Base-by-base conservation (phyloP, 495 filamentous ascomycete genomes). In the Cenococcum geophilum region DNA sequence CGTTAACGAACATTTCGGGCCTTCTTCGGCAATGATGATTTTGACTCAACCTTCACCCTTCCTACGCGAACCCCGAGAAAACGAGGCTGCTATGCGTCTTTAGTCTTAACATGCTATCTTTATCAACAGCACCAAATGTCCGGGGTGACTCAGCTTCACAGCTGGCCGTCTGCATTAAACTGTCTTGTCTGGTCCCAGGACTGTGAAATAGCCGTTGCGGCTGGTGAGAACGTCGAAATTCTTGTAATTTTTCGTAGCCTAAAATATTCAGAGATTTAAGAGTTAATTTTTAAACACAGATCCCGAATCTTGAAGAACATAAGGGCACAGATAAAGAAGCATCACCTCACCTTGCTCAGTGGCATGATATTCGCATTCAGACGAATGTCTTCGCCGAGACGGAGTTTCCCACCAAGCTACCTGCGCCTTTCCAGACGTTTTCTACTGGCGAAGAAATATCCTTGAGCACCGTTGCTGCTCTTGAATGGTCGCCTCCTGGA, bases 361-460 rank as follows among this genome's bases (percentile, higher is more conserved):
- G 63, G 66, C 34, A 65, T 45, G 50, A 63, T 50, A 12, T 74
- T 48, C 62, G 27, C n/a, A 63, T 86, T 56, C 71, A 73, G 20
- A 73, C 73, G 54, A 82, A 83, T 60, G 49, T 74, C 18, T 86
- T 84, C 68, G 82, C 80, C 5, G 59, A 70, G 35, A 64, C 71
- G n/a, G 83, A 85, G 68, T 80, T 82, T 74, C 74, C 79, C 0
- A 61, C 63, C n/a, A 75, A 77, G 57, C 64, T 73, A 12, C 78
- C 78, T 0, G 72, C 77, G 40, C 71, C 73, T 40, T 77, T 77
- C 22, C 68, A 76, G 47, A 68, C 75, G 21, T 83, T 82, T 73
- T 85, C 83, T 9, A 73, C 87, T 49, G 86, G 81, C 4, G 82
- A 83, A 60, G 86, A 89, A 68, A 81, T 83, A 66, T 85, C 83